phyloP scores from a whole-genome alignment of 768 basidiomycete species.

The Phanerochaete carnosa region DNA sequence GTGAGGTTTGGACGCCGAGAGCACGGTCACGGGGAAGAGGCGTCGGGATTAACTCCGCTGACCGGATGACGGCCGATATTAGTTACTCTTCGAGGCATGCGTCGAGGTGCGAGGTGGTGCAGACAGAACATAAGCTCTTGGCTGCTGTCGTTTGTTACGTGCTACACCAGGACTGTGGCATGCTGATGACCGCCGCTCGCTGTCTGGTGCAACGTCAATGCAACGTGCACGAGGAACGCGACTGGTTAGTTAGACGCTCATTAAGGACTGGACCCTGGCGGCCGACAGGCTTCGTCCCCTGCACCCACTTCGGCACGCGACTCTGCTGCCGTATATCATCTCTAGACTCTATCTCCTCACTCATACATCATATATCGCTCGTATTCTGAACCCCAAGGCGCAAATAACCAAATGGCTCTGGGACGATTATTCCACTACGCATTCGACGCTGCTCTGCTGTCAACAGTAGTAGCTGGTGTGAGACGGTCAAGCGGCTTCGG shows the following conservation, averaged over 20 bases:
- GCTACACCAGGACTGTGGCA: no score
- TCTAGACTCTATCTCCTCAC: not conserved
- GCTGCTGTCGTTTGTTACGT: no score
- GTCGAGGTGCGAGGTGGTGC: no score
- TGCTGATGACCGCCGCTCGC: no score
- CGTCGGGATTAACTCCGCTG: no score
- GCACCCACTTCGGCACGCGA: slow-evolving; percentile 6
- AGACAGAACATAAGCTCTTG: no score
- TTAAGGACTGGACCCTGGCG: not conserved
- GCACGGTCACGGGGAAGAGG: not conserved
- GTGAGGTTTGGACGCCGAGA: not conserved
- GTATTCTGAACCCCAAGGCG: not conserved
- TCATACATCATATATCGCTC: no score
- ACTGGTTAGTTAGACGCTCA: not conserved
- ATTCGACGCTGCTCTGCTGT: slow-evolving; percentile 80
- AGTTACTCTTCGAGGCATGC: no score
- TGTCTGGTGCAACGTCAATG: no score
- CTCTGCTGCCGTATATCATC: not conserved
- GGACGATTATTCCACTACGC: slow-evolving; percentile 82
- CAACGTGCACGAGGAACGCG: slow-evolving; percentile 7
- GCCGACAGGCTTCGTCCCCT: slow-evolving; percentile 11
- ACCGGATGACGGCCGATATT: no score
- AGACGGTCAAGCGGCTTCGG: slow-evolving; percentile 85
- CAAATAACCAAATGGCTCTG: slow-evolving; percentile 36
- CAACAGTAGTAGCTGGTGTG: slow-evolving; percentile 89